phyloP scores from a whole-genome alignment of 768 basidiomycete genomes.

The Chlorophyllum brunneum region DNA sequence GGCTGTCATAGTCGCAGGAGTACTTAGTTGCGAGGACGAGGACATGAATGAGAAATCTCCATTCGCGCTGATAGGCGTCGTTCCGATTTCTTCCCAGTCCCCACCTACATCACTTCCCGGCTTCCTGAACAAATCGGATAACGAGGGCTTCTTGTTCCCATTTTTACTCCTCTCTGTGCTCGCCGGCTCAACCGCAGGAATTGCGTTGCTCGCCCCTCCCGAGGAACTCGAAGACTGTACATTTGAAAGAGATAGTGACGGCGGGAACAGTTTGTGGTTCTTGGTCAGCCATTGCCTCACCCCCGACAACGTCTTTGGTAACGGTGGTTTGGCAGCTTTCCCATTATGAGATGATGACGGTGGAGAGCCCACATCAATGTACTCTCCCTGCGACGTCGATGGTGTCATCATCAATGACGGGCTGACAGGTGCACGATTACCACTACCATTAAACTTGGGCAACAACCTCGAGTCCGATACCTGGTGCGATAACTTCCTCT shows the following conservation, averaged over 20 bases:
- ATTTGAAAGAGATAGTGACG: slow-evolving; percentile 28
- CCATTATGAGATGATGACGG: slow-evolving; percentile 33
- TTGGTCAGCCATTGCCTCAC: slow-evolving; percentile 79
- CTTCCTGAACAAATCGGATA: slow-evolving; percentile 62
- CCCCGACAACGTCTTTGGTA: slow-evolving; percentile 74
- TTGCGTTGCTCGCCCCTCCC: neutral
- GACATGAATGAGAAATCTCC: slow-evolving; percentile 3
- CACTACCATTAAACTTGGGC: slow-evolving; percentile 40
- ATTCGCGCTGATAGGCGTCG: slow-evolving; percentile 44
- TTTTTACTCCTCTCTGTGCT: slow-evolving; percentile 15
- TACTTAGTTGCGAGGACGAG: slow-evolving; percentile 9
- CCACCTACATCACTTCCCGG: slow-evolving; percentile 53
- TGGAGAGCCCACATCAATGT: slow-evolving; percentile 37
- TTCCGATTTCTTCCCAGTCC: slow-evolving; percentile 65
- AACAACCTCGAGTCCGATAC: slow-evolving; percentile 65
- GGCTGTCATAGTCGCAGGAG: slow-evolving; percentile 7
- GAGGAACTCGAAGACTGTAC: slow-evolving; percentile 14
- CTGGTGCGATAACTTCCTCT: slow-evolving; percentile 64
- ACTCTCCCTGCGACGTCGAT: slow-evolving; percentile 47
- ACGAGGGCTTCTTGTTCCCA: slow-evolving; percentile 57
- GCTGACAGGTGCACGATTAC: neutral
- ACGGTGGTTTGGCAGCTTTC: slow-evolving; percentile 32
- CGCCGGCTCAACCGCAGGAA: neutral
- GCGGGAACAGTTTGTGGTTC: slow-evolving; percentile 52
- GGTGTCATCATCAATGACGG: slow-evolving; percentile 25